These are phyloP conservation scores for Circinella umbellata DNA, from an alignment of 371 early-diverging fungal genomes.

Conservation along the genomic window DNA sequence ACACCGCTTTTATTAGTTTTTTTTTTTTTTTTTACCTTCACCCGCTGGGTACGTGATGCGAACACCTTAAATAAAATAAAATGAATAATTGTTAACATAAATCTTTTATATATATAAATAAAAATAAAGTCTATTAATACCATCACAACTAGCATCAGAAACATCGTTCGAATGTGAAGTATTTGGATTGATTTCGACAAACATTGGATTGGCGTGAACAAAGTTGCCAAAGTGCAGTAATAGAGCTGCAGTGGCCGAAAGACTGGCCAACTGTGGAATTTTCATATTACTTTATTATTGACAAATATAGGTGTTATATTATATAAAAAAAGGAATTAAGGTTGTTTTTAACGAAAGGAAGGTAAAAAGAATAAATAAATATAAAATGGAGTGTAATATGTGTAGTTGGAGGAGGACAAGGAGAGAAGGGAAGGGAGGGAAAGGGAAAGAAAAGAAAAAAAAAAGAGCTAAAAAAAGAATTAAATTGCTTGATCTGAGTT, in stretches of 20 bases:
- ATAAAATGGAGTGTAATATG: no score
- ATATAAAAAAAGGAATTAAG: no score
- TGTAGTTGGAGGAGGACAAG: no score
- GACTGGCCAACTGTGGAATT: constrained; percentile 33
- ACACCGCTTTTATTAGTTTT: constrained; percentile 21
- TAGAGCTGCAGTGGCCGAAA: constrained; percentile 15
- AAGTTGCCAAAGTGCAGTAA: constrained; percentile 19
- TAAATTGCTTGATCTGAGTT: no score
- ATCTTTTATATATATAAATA: no score
- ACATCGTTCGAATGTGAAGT: constrained; percentile 27
- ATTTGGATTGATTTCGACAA: constrained; percentile 6
- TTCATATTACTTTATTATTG: constrained; percentile 25
- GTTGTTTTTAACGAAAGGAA: no score
- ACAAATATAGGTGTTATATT: no score
- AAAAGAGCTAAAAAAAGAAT: no score
- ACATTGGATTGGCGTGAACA: constrained; percentile 20
- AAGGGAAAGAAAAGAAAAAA: no score
- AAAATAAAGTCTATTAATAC: not conserved
- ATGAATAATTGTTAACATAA: no score
- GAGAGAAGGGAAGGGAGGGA: no score
- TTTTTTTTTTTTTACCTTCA: constrained; percentile 6
- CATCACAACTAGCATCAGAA: constrained; percentile 11
- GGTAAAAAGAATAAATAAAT: no score
- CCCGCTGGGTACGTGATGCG: constrained; percentile 41
- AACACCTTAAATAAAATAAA: constrained; percentile 21